Conservation (phyloP, 495 filamentous ascomycete genomes). For the Ascobolus immersus region DNA sequence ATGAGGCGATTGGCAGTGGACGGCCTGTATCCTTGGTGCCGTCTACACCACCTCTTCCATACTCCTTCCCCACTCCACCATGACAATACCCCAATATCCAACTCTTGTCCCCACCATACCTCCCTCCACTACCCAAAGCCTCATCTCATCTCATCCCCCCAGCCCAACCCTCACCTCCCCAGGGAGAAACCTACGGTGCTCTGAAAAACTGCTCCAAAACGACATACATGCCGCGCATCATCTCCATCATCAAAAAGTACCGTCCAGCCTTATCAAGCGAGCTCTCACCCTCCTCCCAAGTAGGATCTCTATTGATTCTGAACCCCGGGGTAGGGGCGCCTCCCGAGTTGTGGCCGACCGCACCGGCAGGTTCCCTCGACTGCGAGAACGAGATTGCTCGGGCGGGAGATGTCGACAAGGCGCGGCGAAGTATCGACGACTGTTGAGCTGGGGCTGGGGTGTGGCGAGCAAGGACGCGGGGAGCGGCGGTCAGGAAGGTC, state of each 20-base stretch:
- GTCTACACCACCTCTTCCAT: not conserved
- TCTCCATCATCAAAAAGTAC: constrained; percentile 86
- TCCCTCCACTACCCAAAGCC: not conserved
- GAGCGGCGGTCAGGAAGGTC: constrained; percentile 3
- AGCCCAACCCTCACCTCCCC: not conserved
- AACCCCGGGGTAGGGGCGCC: constrained; percentile 3
- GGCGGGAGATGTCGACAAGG: constrained; percentile 5
- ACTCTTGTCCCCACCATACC: too few relatives aligned
- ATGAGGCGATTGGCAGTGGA: too few relatives aligned
- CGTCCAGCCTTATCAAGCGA: constrained; percentile 59
- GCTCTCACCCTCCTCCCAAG: constrained; percentile 45
- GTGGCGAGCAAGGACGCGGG: constrained; percentile 1
- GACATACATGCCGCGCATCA: constrained; percentile 92
- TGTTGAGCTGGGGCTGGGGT: not conserved
- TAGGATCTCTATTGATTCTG: constrained; percentile 6
- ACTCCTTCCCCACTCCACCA: too few relatives aligned
- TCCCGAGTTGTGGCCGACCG: constrained; percentile 2
- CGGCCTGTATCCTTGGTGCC: too few relatives aligned
- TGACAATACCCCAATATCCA: too few relatives aligned
- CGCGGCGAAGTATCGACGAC: not conserved
- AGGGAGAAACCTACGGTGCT: constrained; percentile 48
- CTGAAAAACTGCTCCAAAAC: constrained; percentile 94
- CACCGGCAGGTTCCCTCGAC: constrained; percentile 5
- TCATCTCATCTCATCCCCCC: not conserved
- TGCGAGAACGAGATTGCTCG: too few relatives aligned